Conservation (phyloP, 2,329 filamentous ascomycete genomes). For the Aspergillus tamarii region DNA sequence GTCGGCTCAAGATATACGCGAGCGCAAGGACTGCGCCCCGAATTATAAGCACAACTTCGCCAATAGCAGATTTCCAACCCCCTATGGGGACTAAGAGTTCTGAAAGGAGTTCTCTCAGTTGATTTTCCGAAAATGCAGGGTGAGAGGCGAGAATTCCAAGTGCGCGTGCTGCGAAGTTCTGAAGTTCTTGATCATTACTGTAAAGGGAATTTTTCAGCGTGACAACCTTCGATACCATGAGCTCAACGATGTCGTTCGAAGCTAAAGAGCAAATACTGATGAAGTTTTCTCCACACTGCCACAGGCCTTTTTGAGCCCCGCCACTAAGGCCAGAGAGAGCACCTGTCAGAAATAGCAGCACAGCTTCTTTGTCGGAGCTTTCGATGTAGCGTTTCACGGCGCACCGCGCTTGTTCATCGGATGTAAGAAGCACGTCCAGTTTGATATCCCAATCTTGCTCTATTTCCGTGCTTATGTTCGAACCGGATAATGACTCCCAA, state of each 20-base stretch:
- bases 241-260: constrained; percentile 56
- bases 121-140: constrained; percentile 42
- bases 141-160: constrained; percentile 79
- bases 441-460: constrained; percentile 85
- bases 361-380: constrained; percentile 36
- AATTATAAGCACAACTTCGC: constrained; percentile 60
- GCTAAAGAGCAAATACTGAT: constrained; percentile 59
- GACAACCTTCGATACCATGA: constrained; percentile 53
- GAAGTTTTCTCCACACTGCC: constrained; percentile 53
- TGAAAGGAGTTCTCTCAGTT: constrained; percentile 49
- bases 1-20: constrained; percentile 61
- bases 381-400: constrained; percentile 49
- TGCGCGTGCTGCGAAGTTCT: constrained; percentile 68
- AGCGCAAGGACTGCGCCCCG: constrained; percentile 65
- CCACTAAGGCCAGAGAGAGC: constrained; percentile 50
- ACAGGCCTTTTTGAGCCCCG: constrained; percentile 45
- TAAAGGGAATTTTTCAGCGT: constrained; percentile 64
- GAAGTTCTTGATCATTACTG: constrained; percentile 72
- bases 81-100: constrained; percentile 52
- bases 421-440: constrained; percentile 72
- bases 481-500: constrained; percentile 56
- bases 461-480: constrained; percentile 54
- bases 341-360: constrained; percentile 48
- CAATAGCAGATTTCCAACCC: constrained; percentile 62
- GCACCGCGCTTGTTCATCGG: constrained; percentile 67